Base-by-base conservation (phyloP, 306 rosid genomes). In the Cucurbita moschata region DNA sequence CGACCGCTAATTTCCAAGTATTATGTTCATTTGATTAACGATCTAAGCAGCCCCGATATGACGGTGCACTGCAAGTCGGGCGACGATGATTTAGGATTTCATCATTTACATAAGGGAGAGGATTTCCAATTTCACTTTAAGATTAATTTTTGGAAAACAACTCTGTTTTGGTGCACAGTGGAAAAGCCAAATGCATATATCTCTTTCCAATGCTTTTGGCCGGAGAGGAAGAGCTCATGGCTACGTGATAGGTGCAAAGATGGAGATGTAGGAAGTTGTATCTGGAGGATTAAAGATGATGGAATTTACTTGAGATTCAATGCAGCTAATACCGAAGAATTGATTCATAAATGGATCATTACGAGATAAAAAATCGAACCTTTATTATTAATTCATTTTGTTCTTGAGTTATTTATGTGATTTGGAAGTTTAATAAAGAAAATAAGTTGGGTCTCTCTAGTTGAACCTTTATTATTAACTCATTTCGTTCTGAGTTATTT, bases 41-140 rank as follows among this genome's bases (percentile, higher is more conserved):
- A 15, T 3, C 49, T 73, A 46, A 60, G 12, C 49, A 3, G 4
- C 3, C 42, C 1, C 0, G 12, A 0, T 1, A 0, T 78, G 18
- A 12, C 4, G 1, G 2, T 26, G 26, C 26, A 26, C 6, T 78
- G 77, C 62, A 19, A 55, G 3, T 78, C 75, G 2, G 55, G n/a
- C n/a, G 60, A 78, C 8, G 35, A 78, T 18, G 77, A 77, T 77
- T 39, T 77, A 5, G 81, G 77, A 0, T 0, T 5, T 26, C 5
- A 8, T 0, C 60, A 21, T 4, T 6, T 21, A 6, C 15, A 23
- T 10, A 11, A 3, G 0, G 67, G 76, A 40, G 43, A 1, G 1
- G 68, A 26, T 1, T 50, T n/a, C 26, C 19, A 13, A 0, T 79
- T 73, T 76, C 9, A 0, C 8, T 79, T 79, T 43, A 53, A 16